Base-by-base conservation (phyloP, 2,329 filamentous ascomycete species). In the Ceratocystis albifundus region DNA sequence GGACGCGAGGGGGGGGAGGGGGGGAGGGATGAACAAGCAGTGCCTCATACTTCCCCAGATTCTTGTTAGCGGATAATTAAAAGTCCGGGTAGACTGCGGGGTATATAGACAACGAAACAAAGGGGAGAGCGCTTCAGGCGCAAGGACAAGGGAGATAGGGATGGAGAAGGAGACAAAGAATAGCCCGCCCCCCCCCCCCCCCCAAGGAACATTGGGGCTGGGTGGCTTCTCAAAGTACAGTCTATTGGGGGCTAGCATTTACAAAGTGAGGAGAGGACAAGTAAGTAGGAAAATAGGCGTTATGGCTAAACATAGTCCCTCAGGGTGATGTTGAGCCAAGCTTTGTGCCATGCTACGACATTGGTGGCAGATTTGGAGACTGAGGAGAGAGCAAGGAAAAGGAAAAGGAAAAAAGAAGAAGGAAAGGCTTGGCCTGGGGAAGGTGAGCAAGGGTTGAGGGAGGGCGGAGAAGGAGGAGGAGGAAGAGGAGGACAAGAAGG, bases 331-430 rank as follows among this genome's bases (percentile, higher is more conserved):
- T 44, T 45, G 4, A 62, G 61, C 61, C 46, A 45, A 62, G 61
- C 53, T 59, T 59, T 15, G 25, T 17, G 53, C 10, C 32, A n/a
- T 20, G 46, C 4, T 12, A 30, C 30, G 53, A 32, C 4, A 59
- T 36, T 59, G 53, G 12, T 59, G 53, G 53, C 53, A 59, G 53
- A 59, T 59, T 59, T 59, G 53, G 53, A 59, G 53, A 57, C 28
- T 10, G 28, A 30, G 25, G 25, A 59, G 53, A 59, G 10, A 6
- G 12, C 22, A n/a, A 22, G 46, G 5, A 7, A 4, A 25, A 53
- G 48, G 28, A 53, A 28, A 53, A 53, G 48, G 28, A 53, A 28
- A 53, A n/a, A 22, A n/a, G 5, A 7, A 4, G 15, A 53, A 22
- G 28, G 28, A 28, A 53, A 15, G 20, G 48, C 48, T 25, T 53